Base-by-base conservation (phyloP, 2,329 filamentous ascomycete genomes). In the Penicillium vulpinum region DNA sequence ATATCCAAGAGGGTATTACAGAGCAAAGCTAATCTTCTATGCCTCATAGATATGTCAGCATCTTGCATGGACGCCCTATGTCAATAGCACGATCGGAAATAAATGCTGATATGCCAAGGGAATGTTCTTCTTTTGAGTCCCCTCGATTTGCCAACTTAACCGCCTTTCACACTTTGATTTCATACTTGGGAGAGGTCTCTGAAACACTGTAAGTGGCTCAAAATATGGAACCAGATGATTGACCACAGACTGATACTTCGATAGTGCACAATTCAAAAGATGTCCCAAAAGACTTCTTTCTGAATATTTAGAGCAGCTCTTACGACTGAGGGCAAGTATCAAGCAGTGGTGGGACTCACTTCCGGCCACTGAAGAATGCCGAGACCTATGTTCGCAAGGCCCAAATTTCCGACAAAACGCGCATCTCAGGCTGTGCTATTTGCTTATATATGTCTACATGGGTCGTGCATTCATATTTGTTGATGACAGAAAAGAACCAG, bases 61-160 rank as follows among this genome's bases (percentile, higher is more conserved):
- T 82, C 45, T 78, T 83, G 49, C 82, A 85, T 59, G 81, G 81
- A 26, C 73, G 82, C 2, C 82, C 83, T 8, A 69, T 77, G 8
- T 84, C 83, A 1, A 79, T 84, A 22, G 73, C 78, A 3, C 75
- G 76, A n/a, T 72, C 76, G 4, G 82, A 84, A 54, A 77, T 85
- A 16, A 83, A 84, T 57, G 80, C 81, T 1, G 80, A 81, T 39
- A 66, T 81, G 53, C 83, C 82, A 8, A 73, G 71, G 4, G 73
- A 82, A 54, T 68, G 75, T 28, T 72, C 75, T 1, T 73, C 68
- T 11, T 71, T 73, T 8, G 70, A 77, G 29, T 70, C 77, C 4
- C 71, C 73, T 4, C 77, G 80, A 54, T 73, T 77, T 40, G 68
- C 73, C 3, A 75, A 80, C 56, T 75, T 81, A 70, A 69, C 80